phyloP scores from a whole-genome alignment of 495 filamentous ascomycete species.

The Paragyromitra xinjiangensis region DNA sequence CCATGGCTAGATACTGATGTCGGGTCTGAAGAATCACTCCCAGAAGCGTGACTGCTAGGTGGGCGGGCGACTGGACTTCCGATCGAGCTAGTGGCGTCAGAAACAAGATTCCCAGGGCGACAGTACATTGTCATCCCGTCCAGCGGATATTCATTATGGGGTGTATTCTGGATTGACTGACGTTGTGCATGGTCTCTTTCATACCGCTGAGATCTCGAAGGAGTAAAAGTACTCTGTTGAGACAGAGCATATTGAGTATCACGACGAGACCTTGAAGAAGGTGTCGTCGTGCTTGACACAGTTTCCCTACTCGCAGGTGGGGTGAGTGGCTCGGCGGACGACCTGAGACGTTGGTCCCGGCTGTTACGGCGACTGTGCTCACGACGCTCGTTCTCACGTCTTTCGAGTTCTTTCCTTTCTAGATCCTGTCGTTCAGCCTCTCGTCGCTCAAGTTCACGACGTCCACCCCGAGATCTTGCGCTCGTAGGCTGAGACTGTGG shows the following conservation, averaged over 20 bases:
- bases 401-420: constrained; percentile 33
- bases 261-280: constrained; percentile 53
- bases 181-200: constrained; percentile 51
- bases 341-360: constrained; percentile 42
- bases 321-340: constrained; percentile 36
- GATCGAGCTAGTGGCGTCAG: constrained; percentile 77
- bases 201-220: constrained; percentile 51
- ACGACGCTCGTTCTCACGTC: constrained; percentile 38
- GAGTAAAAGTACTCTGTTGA: constrained; percentile 40
- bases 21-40: constrained; percentile 89
- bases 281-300: constrained; percentile 31
- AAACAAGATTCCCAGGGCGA: constrained; percentile 77
- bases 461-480: constrained; percentile 46
- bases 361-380: constrained; percentile 41
- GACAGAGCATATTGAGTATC: constrained; percentile 49
- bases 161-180: constrained; percentile 59
- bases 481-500: constrained; percentile 35
- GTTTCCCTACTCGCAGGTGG: constrained; percentile 46
- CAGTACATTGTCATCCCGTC: constrained; percentile 99
- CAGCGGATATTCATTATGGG: constrained; percentile 92
- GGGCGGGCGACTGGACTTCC: constrained; percentile 74
- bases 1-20: constrained; percentile 84
- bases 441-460: constrained; percentile 19
- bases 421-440: constrained; percentile 36
- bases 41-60: constrained; percentile 80